These are phyloP conservation scores for Chrysopogon serrulatus DNA, from an alignment of 176 grass and related monocot genomes.

Conservation along the genomic window DNA sequence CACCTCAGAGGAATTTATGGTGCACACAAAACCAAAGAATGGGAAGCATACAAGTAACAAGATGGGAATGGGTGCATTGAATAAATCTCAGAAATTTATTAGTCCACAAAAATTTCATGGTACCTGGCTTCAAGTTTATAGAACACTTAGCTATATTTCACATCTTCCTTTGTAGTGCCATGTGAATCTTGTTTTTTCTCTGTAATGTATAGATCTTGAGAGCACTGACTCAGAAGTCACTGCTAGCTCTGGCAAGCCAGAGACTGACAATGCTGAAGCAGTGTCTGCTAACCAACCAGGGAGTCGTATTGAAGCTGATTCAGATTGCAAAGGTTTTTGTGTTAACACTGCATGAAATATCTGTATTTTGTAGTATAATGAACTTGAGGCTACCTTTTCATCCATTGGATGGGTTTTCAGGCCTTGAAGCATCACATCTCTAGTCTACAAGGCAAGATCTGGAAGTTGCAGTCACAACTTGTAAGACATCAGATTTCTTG, in stretches of 20 bases:
- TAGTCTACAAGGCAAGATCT: constrained; percentile 52
- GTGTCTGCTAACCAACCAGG: background rate
- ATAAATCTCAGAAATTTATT: constrained; percentile 26
- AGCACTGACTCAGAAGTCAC: constrained; percentile 6
- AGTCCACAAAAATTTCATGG: constrained; percentile 19
- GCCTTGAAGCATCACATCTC: constrained; percentile 84
- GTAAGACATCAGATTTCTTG: constrained; percentile 30
- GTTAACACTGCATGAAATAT: background rate
- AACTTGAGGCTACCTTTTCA: constrained; percentile 4
- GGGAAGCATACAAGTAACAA: constrained; percentile 9
- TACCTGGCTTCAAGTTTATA: background rate
- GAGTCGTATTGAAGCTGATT: constrained; percentile 7
- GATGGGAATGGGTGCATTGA: background rate
- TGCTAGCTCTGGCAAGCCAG: constrained; percentile 6
- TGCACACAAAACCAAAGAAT: background rate
- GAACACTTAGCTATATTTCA: background rate
- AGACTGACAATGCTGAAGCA: background rate
- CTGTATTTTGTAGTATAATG: background rate
- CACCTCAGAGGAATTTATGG: background rate
- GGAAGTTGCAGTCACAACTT: constrained; percentile 72
- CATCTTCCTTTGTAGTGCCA: background rate
- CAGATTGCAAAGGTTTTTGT: constrained; percentile 17
- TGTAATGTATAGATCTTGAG: constrained; percentile 13
- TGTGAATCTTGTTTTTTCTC: background rate
- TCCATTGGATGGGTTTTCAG: constrained; percentile 34